phyloP scores from a whole-genome alignment of 1,139 yeast species.

The Blastobotrys persicus region DNA sequence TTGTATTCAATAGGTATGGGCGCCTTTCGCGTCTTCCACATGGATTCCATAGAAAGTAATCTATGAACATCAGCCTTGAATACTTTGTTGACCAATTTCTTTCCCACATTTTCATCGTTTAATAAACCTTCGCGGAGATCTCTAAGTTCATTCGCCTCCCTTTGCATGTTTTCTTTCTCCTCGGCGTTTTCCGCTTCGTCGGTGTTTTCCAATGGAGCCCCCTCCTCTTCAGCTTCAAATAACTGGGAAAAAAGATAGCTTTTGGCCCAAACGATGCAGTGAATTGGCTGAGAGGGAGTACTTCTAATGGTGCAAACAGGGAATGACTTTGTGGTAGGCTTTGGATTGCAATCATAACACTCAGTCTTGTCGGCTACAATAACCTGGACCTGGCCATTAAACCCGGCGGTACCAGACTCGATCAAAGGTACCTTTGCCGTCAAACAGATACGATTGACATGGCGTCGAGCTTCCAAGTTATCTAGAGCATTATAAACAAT shows the following conservation, averaged over 20 bases:
- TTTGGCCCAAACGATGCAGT: slow-evolving; percentile 97
- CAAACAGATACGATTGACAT: slow-evolving; percentile 80
- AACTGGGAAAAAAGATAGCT: slow-evolving; percentile 80
- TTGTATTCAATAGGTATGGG: slow-evolving; percentile 60
- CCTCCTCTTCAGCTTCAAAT: slow-evolving; percentile 51
- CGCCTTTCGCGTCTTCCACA: slow-evolving; percentile 70
- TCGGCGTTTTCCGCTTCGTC: slow-evolving; percentile 37
- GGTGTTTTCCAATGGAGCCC: slow-evolving; percentile 34
- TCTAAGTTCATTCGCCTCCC: slow-evolving; percentile 73
- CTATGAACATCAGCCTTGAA: slow-evolving; percentile 73
- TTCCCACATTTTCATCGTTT: slow-evolving; percentile 13
- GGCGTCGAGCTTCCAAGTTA: slow-evolving; percentile 86
- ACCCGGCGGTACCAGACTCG: slow-evolving; percentile 96
- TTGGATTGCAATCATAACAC: slow-evolving; percentile 89
- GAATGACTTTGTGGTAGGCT: slow-evolving; percentile 83
- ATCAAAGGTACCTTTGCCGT: slow-evolving; percentile 72
- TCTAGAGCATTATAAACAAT: slow-evolving; percentile 89
- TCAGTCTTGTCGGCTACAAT: slow-evolving; percentile 80
- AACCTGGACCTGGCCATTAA: slow-evolving; percentile 89
- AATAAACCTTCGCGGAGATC: slow-evolving; percentile 52
- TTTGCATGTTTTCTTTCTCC: slow-evolving; percentile 65
- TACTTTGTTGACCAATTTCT: slow-evolving; percentile 44
- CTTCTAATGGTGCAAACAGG: slow-evolving; percentile 97
- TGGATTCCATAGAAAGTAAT: slow-evolving; percentile 63
- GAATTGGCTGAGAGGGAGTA: slow-evolving; percentile 94